Evolutionary conservation across 2,329 filamentous ascomycete species (phyloP), one percentile per base, ranked within the genome.

Genomic region (Paracamarosporium sp.): DNA sequence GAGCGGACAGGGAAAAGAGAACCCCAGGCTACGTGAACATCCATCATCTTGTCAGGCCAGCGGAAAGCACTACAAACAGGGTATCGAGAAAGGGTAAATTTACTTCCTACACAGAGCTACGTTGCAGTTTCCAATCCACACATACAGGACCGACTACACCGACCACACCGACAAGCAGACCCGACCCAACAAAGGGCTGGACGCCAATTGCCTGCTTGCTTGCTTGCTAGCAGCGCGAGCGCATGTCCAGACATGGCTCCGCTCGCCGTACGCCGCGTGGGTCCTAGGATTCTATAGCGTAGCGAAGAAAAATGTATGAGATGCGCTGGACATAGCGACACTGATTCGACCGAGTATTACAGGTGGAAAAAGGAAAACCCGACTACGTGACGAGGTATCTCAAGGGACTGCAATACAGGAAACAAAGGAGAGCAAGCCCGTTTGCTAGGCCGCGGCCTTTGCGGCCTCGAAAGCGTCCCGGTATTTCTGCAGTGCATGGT

Each of bases 401-500:
- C 7, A 53, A 35, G 28, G 20, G 24, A 35, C 20, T 44, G 43
- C 48, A 20, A 38, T 45, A 27, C 40, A 45, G 22, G 20, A 17
- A 17, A 44, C 41, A 45, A 15, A 45, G 50, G 30, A 22, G 38
- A 13, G 12, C 15, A 15, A 11, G 15, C 22, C 27, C 15, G 11
- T 35, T 41, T 24, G 17, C 22, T n/a, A n/a, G 38, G 17, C 38
- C 6, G 33, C 47, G 9, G 33, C 47, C 47, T 40, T 50, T n/a
- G 20, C 68, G 5, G 68, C 67, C 4, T 30, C 50, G n/a, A 41
- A 59, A 2, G 38, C 51, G 43, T 79, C 75, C 15, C 69, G 31
- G 52, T 67, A 74, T 62, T 69, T 70, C 72, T 75, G 47, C 40
- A 24, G 40, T 60, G n/a, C n/a, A 66, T 43, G 12, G 53, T 66